Evolutionary conservation across 179 eudicot species (phyloP).

Genomic region (Monotropa hypopitys): DNA sequence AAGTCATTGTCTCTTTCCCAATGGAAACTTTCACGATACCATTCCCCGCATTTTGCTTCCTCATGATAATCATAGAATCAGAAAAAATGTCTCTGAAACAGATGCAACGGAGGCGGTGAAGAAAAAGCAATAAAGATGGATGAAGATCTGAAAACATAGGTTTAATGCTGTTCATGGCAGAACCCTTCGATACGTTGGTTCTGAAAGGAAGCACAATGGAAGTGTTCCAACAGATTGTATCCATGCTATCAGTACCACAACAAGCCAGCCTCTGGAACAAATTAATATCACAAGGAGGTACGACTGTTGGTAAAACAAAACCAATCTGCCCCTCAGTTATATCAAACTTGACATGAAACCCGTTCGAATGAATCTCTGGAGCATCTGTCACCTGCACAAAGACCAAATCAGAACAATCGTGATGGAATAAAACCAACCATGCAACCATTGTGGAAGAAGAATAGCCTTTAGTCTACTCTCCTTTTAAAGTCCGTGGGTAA

Average conservation of each 20-base stretch:
- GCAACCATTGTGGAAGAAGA: background rate
- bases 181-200: conserved; percentile 37
- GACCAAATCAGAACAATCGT: background rate
- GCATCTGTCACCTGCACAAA: conserved; percentile 85
- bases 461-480: background rate
- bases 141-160: conserved; percentile 90
- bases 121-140: conserved; percentile 88
- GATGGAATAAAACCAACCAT: background rate
- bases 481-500: background rate
- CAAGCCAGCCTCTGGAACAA: conserved; percentile 36
- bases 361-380: conserved; percentile 97
- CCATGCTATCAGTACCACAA: conserved; percentile 23
- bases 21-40: conserved; percentile 61
- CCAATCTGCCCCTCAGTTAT: conserved; percentile 89
- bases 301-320: conserved; percentile 72
- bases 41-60: conserved; percentile 65
- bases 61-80: conserved; percentile 54
- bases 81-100: conserved; percentile 50
- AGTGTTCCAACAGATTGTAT: conserved; percentile 51
- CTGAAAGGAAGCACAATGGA: conserved; percentile 94
- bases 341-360: conserved; percentile 94
- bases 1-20: conserved; percentile 68
- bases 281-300: conserved; percentile 68
- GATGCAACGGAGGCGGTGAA: conserved; percentile 87
- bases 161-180: conserved; percentile 36